A percentile compares a stretch with the other conserved stretches of the same genome.
Evolutionary conservation across 163 green algal genomes (phyloP).

Genomic region (Prototheca stagnorum): DNA sequence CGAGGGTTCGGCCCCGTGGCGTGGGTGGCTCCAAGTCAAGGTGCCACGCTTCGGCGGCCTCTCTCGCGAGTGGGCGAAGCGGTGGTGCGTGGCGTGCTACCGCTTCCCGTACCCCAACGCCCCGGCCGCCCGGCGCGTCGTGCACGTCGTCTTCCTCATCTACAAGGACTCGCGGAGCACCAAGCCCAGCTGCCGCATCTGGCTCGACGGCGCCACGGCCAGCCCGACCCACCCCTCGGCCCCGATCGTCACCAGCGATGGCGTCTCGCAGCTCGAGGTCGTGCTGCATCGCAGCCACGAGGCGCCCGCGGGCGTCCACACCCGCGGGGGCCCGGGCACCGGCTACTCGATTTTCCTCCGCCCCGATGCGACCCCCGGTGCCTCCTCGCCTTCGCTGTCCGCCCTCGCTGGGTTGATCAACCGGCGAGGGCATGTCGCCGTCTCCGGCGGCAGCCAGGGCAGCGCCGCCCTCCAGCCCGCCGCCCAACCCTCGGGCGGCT

Average conservation of each 20-base stretch:
- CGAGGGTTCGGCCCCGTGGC: slow-evolving; percentile 17
- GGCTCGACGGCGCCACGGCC: slow-evolving; percentile 17
- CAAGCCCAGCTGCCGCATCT: slow-evolving; percentile 9
- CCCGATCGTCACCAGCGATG: neutral
- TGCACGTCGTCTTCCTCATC: slow-evolving; percentile 11
- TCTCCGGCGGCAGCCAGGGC: neutral
- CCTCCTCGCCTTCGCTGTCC: neutral
- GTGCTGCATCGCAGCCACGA: slow-evolving; percentile 17
- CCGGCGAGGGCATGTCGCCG: no score
- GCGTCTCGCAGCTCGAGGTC: slow-evolving; percentile 6
- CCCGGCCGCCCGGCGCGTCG: slow-evolving; percentile 2
- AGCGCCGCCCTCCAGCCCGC: neutral
- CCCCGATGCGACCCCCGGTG: slow-evolving; percentile 9
- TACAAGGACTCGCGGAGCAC: slow-evolving; percentile 10
- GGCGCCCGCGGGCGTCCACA: slow-evolving; percentile 3
- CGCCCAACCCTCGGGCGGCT: neutral
- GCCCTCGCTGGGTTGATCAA: neutral
- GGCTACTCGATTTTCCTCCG: no score
- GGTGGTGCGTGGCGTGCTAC: slow-evolving; percentile 24
- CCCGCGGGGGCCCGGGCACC: no score
- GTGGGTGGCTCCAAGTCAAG: slow-evolving; percentile 26
- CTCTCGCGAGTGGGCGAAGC: slow-evolving; percentile 17
- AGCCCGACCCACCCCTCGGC: slow-evolving; percentile 3
- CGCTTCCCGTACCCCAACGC: slow-evolving; percentile 7
- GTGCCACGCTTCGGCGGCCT: slow-evolving; percentile 13